Conservation (phyloP, 1,284 basidiomycete species). For the Fomitopsis palustris region DNA sequence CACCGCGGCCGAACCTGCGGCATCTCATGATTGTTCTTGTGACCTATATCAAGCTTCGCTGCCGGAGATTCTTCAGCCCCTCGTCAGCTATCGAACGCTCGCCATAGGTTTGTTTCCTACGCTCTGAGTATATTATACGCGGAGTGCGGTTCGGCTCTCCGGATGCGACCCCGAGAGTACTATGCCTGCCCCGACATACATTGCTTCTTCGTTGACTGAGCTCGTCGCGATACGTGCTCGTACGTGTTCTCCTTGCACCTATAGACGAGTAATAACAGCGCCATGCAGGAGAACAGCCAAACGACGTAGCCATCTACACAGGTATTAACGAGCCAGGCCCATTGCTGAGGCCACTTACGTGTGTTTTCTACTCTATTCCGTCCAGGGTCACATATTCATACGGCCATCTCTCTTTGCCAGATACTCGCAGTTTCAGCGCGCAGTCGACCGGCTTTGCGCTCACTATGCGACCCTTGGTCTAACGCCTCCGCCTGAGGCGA, state of each 20-base stretch:
- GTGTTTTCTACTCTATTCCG: not conserved
- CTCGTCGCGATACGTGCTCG: slow-evolving; percentile 13
- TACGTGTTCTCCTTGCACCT: not conserved
- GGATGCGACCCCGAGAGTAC: not conserved
- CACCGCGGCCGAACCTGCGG: not conserved
- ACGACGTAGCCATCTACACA: slow-evolving; percentile 9
- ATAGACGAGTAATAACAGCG: not conserved
- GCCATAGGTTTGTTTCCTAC: not conserved
- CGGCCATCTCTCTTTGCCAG: not conserved
- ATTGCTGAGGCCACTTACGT: slow-evolving; percentile 10
- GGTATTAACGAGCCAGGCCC: slow-evolving; percentile 10
- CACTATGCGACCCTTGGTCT: slow-evolving; percentile 7
- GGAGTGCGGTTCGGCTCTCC: not conserved
- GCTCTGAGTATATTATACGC: not conserved
- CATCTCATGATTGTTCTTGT: slow-evolving; percentile 8
- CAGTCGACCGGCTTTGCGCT: slow-evolving; percentile 8
- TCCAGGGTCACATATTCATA: not conserved
- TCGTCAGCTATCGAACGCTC: not conserved
- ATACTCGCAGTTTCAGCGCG: slow-evolving; percentile 9
- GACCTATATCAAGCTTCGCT: not conserved
- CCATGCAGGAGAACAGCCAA: slow-evolving; percentile 7
- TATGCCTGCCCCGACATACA: slow-evolving; percentile 8
- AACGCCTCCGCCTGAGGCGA: not conserved
- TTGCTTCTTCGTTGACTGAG: slow-evolving; percentile 9
- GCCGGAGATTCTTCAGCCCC: not conserved